phyloP scores from a whole-genome alignment of 1,284 basidiomycete genomes.

The Cystobasidiaceae sp. region DNA sequence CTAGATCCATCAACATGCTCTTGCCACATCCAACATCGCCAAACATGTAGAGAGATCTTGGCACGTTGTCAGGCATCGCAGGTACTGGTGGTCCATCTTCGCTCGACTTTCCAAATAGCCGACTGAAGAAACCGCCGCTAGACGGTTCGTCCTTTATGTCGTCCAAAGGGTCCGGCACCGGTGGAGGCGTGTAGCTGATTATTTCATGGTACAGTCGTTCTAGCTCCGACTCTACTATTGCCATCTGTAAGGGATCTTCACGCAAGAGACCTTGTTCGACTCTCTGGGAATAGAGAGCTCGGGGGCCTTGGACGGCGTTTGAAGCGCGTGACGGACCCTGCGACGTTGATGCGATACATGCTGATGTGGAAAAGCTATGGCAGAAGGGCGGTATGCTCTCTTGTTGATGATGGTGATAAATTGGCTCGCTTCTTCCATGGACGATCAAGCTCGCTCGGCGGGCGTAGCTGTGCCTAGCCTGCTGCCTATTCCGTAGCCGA shows the following conservation, averaged over 20 bases:
- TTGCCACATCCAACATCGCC: slow-evolving; percentile 96
- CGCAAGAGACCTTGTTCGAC: slow-evolving; percentile 65
- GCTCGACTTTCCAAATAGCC: slow-evolving; percentile 33
- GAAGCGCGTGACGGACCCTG: not conserved
- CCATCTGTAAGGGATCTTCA: slow-evolving; percentile 75
- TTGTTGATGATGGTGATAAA: not conserved
- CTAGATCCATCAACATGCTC: slow-evolving; percentile 97
- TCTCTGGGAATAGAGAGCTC: slow-evolving; percentile 67
- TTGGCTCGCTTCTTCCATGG: not conserved
- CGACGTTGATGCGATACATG: not conserved
- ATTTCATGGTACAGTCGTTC: slow-evolving; percentile 74
- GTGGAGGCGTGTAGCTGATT: slow-evolving; percentile 64
- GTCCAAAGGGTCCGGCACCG: slow-evolving; percentile 52
- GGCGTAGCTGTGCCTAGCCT: not conserved
- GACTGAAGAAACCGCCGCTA: not conserved
- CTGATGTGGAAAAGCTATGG: too few relatives aligned
- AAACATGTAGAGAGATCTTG: slow-evolving; percentile 91
- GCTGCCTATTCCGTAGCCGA: too few relatives aligned
- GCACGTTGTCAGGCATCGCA: slow-evolving; percentile 45
- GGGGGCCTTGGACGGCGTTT: slow-evolving; percentile 49
- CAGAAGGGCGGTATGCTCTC: not conserved
- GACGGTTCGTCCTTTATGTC: slow-evolving; percentile 38
- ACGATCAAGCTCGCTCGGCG: not conserved
- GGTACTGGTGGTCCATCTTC: slow-evolving; percentile 35
- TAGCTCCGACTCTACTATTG: slow-evolving; percentile 71